phyloP scores from a whole-genome alignment of 2,329 filamentous ascomycete species.

The Arthrinium phaeospermum region DNA sequence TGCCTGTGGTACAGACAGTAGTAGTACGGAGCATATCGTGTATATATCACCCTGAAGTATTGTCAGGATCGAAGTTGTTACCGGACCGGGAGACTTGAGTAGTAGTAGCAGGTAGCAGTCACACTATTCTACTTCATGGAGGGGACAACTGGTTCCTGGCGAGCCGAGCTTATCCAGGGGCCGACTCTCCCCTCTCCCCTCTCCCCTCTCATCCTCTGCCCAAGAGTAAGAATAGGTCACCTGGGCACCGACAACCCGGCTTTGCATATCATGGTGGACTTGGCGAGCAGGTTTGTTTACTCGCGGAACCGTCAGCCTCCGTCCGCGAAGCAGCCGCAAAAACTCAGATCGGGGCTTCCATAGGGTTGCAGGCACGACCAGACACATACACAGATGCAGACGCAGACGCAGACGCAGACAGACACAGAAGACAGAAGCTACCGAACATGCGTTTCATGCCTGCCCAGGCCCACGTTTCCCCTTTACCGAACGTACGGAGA shows the following conservation, averaged over 20 bases:
- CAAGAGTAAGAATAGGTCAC: neutral
- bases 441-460: conserved; percentile 3
- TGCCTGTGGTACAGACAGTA: neutral
- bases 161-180: neutral
- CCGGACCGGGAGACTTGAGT: neutral
- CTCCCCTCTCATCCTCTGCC: neutral
- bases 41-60: neutral
- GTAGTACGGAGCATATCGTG: neutral
- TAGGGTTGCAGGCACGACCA: neutral
- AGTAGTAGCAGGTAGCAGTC: neutral
- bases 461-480: neutral
- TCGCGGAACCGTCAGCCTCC: conserved; percentile 13
- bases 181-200: neutral
- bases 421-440: neutral
- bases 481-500: conserved; percentile 5
- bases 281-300: neutral
- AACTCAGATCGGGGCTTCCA: conserved; percentile 4
- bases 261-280: neutral
- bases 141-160: neutral
- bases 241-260: conserved; percentile 13
- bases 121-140: neutral
- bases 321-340: conserved; percentile 11
- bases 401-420: neutral
- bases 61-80: neutral
- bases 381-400: neutral